Base-by-base conservation (phyloP, 257 asterid genomes). In the Scutellaria baicalensis region DNA sequence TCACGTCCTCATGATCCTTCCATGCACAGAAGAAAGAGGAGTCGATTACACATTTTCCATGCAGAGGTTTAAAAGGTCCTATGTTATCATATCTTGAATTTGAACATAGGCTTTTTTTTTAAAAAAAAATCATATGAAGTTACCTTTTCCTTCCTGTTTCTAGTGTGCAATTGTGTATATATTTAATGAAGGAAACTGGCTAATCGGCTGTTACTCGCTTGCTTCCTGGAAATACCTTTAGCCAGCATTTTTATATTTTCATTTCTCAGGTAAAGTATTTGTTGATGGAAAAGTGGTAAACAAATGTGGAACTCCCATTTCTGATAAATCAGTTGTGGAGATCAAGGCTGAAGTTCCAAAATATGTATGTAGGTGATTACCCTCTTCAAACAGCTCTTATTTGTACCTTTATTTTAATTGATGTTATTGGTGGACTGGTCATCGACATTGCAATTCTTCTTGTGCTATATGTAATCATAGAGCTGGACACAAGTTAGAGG, bases 301-400 rank as follows among this genome's bases (percentile, higher is more conserved):
- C 74, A 94, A 91, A 89, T 89, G 90, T 64, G 99, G 99, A 74
- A 84, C 97, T 62, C 99, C 82, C 31, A 72, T 94, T 73, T 80
- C 99, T 27, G 97, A 89, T 77, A 87, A 88, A 83, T 75, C 96
- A 16, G 74, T 77, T n/a, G 95, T 94, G 69, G 97, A 85, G 82
- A 94, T 94, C 84, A 85, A 79, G 80, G 99, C 99, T 61, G 96
- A 91, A 80, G 74, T 91, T 78, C 99, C 99, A 18, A 94, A 94
- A 89, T 94, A 91, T 69, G 99, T 94, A 83, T 94, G 99, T 87
- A 94, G 97, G 99, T 94, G 96, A 89, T 88, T 80, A 79, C 80
- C 80, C 81, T 70, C 68, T 77, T 66, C 58, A 36, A 74, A 59
- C 65, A 44, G 27, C 69, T 13, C 18, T 18, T 65, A 27, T 17